Conservation (phyloP, 2,329 filamentous ascomycete species). For the Cladosporium sp. region DNA sequence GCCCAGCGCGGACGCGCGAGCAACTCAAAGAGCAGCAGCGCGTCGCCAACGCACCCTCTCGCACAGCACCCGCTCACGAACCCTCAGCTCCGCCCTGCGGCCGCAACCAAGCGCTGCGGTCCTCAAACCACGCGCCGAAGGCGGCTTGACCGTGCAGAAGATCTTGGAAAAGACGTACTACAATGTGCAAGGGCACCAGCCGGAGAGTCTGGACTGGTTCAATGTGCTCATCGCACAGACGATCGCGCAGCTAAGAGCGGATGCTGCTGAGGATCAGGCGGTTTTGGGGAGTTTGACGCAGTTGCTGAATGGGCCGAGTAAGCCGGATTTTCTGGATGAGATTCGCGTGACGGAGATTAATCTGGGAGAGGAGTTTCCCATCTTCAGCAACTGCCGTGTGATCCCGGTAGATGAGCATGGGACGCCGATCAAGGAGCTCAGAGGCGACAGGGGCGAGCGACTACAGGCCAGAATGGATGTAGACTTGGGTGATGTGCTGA, state of each 20-base stretch:
- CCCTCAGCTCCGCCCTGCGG: constrained; percentile 31
- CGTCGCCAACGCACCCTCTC: constrained; percentile 69
- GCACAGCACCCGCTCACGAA: constrained; percentile 50
- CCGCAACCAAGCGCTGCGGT: constrained; percentile 28
- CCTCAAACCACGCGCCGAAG: constrained; percentile 27
- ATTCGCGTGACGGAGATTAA: constrained; percentile 93
- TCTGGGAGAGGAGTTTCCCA: constrained; percentile 94
- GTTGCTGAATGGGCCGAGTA: constrained; percentile 75
- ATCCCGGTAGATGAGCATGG: constrained; percentile 86
- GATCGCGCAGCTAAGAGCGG: constrained; percentile 88
- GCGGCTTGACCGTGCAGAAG: constrained; percentile 74
- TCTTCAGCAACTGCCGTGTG: constrained; percentile 96
- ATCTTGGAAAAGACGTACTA: constrained; percentile 98
- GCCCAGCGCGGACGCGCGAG: constrained; percentile 75
- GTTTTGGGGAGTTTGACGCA: constrained; percentile 82
- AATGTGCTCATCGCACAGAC: constrained; percentile 96
- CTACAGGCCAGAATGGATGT: constrained; percentile 96
- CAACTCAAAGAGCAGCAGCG: constrained; percentile 69
- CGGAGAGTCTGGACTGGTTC: constrained; percentile 97
- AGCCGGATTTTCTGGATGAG: constrained; percentile 88
- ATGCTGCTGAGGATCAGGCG: constrained; percentile 86
- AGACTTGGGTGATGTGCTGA: constrained; percentile 93
- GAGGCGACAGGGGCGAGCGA: constrained; percentile 57
- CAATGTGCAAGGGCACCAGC: constrained; percentile 91
- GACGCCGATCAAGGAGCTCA: constrained; percentile 43